Percentiles rank a stretch among this genome's conserved stretches.
Conservation (phyloP, 371 early-diverging fungal genomes). For the Lichtheimia ramosa region DNA sequence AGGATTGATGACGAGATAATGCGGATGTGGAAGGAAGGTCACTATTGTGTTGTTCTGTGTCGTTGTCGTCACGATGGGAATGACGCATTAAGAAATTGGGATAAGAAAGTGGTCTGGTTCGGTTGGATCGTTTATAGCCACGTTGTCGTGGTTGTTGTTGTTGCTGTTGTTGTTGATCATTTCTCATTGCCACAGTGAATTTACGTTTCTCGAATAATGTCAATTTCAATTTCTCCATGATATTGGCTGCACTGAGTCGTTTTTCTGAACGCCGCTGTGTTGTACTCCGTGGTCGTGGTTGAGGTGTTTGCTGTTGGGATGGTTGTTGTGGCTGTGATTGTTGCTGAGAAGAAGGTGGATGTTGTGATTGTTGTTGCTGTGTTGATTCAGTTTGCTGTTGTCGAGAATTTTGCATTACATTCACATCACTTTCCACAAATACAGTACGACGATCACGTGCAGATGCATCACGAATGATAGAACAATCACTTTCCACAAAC, state of each 20-base stretch:
- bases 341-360: neutral
- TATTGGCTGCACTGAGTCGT: constrained; percentile 16
- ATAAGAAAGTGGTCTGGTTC: constrained; percentile 36
- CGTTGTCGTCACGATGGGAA: neutral
- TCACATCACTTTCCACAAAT: constrained; percentile 12
- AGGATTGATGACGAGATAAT: constrained; percentile 10
- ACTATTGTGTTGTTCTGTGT: neutral
- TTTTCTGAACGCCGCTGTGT: constrained; percentile 14
- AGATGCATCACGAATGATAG: constrained; percentile 15
- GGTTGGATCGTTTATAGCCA: constrained; percentile 19
- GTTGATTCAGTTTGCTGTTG: neutral
- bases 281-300: constrained; percentile 4
- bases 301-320: constrained; percentile 2
- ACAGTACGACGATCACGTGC: constrained; percentile 27
- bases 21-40: constrained; percentile 2
- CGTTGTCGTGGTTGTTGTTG: constrained; percentile 4
- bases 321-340: constrained; percentile 5
- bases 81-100: constrained; percentile 25
- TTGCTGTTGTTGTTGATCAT: constrained; percentile 1
- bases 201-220: constrained; percentile 44
- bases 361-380: neutral
- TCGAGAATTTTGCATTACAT: constrained; percentile 5
- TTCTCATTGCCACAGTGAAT: constrained; percentile 15
- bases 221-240: constrained; percentile 41
- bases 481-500: neutral